A percentile compares a stretch with the other conserved stretches of the same genome.
phyloP scores from a whole-genome alignment of 2,329 filamentous ascomycete genomes.

The Fusarium sp. region DNA sequence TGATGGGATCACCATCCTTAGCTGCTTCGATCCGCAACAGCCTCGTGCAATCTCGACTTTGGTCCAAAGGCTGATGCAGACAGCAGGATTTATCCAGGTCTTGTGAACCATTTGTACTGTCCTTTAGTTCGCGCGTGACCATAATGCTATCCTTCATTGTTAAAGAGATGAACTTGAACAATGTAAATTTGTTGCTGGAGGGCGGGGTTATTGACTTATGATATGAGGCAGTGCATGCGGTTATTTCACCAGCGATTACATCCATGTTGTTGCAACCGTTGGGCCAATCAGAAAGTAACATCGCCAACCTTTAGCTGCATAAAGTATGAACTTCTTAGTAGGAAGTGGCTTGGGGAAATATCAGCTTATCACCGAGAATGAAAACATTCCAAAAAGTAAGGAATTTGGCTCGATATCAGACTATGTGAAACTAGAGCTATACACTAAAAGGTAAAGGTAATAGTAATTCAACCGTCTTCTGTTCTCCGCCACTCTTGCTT shows the following conservation, averaged over 20 bases:
- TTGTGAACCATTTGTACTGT: neutral
- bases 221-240: neutral
- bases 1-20: neutral
- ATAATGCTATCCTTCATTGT: neutral
- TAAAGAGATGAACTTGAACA: neutral
- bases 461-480: neutral
- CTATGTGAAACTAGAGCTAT: neutral
- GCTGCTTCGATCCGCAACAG: neutral
- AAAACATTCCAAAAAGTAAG: fast-evolving
- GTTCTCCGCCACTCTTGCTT: neutral
- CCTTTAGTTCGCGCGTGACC: neutral
- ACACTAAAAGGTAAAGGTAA: neutral
- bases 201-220: neutral
- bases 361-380: neutral
- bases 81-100: fast-evolving
- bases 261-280: neutral
- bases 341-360: neutral
- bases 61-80: neutral
- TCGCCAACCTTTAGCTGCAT: neutral
- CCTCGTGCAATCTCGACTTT: neutral
- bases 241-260: neutral
- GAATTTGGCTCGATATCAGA: fast-evolving
- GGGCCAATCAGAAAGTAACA: neutral
- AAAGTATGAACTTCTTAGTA: neutral
- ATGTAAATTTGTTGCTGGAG: neutral